Evolutionary conservation across 495 filamentous ascomycete species (phyloP), one percentile per base, ranked within the genome.

Genomic region (Amphirosellinia nigrospora): DNA sequence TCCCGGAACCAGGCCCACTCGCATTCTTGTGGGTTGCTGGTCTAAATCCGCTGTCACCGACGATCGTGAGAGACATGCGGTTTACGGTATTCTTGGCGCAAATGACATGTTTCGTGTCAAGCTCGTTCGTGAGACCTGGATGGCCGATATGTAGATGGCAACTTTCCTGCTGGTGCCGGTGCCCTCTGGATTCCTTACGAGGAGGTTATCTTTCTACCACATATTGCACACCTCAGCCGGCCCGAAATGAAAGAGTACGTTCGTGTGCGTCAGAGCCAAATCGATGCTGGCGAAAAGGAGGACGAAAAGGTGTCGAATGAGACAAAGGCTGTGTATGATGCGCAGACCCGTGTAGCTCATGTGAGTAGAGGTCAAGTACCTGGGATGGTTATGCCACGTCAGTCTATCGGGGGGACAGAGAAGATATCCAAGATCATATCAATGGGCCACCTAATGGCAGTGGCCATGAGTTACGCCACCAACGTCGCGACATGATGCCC

Each of bases 71-170:
- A 84, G 83, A 65, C 86, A 87, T 69, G 85, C 84, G 0, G 84
- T 86, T 5, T 85, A 81, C 36, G 86, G 86, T 4, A 82, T 88
- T 28, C 69, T 88, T 8, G 84, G 84, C 7, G 77, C 76, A 7
- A 85, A 84, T 59, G 85, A 87, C 64, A 86, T 84, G 79, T 87
- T 88, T 65, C 72, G 86, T 4, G 82, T 86, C 63, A 88, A 87
- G 71, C 77, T 88, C 2, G 77, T 82, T 36, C 75, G 79, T 11
- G 79, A 83, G 56, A 88, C 85, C 81, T 84, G 26, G 83, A 85
- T 64, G 86, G 86, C 5, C 79, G 81, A 0, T 76, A 74, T n/a
- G 74, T 82, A 2, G 71, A 80, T 23, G 85, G 80, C 28, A 85
- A 85, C 73, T 86, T 87, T 59, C 86, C 86, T 0, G 71, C 66